Percentiles rank a stretch among this genome's conserved stretches.
phyloP scores from a whole-genome alignment of 1,284 basidiomycete genomes.

The Retiboletus fuscus region DNA sequence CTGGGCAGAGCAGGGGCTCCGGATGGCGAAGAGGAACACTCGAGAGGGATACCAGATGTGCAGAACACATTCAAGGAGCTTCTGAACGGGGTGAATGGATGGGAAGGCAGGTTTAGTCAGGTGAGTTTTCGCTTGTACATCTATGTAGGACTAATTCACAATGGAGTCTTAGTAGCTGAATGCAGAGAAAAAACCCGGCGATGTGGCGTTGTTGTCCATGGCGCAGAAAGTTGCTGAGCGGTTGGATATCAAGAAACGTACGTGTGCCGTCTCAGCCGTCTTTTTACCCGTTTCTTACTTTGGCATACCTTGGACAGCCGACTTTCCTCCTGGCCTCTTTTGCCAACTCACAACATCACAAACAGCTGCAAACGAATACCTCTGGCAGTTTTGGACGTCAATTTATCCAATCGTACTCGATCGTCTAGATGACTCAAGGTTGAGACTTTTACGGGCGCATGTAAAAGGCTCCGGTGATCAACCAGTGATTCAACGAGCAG shows the following conservation, averaged over 20 bases:
- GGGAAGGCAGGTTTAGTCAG: constrained; percentile 69
- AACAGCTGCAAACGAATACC: constrained; percentile 93
- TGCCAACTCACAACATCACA: constrained; percentile 89
- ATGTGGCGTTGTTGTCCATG: constrained; percentile 78
- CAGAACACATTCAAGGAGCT: constrained; percentile 59
- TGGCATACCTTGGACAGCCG: constrained; percentile 58
- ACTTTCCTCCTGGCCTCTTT: constrained; percentile 83
- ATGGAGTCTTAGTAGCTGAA: constrained; percentile 58
- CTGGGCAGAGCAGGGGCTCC: constrained; percentile 52
- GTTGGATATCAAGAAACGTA: constrained; percentile 74
- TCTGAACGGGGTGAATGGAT: constrained; percentile 62
- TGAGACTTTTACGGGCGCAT: too few relatives aligned
- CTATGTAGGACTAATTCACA: background rate
- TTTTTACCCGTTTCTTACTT: constrained; percentile 13
- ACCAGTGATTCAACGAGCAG: too few relatives aligned
- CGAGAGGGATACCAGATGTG: constrained; percentile 55
- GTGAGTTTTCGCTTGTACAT: constrained; percentile 50
- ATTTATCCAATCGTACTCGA: too few relatives aligned
- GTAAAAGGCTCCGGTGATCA: too few relatives aligned
- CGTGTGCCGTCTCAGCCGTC: constrained; percentile 36
- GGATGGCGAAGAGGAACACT: constrained; percentile 39
- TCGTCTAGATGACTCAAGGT: too few relatives aligned
- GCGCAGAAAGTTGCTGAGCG: constrained; percentile 79
- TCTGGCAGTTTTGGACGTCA: constrained; percentile 95
- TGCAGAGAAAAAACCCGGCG: constrained; percentile 72